Conservation (phyloP, 331 rosid species). For the Prunus yedoensis region DNA sequence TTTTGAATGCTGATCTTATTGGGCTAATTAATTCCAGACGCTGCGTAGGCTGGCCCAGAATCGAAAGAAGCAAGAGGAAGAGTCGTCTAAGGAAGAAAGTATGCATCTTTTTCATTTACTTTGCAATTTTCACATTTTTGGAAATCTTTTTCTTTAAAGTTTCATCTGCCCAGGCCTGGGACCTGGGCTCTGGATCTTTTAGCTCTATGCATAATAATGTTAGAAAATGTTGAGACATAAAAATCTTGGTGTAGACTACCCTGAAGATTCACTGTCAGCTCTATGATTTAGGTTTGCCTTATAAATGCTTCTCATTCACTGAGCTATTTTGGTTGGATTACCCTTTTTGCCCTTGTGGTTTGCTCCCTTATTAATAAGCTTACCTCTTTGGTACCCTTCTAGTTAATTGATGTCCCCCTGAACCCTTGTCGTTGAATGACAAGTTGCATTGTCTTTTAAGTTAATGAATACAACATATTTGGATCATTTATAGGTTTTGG, state of each 20-base stretch:
- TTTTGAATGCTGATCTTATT: not conserved
- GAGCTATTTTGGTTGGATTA: not conserved
- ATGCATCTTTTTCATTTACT: not conserved
- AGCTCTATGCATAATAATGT: not conserved
- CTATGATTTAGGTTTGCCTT: constrained; percentile 3
- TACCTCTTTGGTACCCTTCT: not conserved
- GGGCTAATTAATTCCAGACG: constrained; percentile 31
- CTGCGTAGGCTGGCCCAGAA: constrained; percentile 77
- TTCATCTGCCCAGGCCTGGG: not conserved
- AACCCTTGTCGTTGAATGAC: not conserved
- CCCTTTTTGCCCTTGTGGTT: not conserved
- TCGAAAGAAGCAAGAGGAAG: constrained; percentile 79
- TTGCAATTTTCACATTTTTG: not conserved
- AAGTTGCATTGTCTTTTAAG: constrained; percentile 1
- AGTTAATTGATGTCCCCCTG: not conserved
- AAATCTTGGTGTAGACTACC: not conserved
- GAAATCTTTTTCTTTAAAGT: not conserved
- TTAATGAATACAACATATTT: constrained; percentile 37
- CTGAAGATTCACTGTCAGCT: not conserved
- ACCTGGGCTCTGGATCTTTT: not conserved
- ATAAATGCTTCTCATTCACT: constrained; percentile 4
- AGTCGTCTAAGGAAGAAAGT: constrained; percentile 86
- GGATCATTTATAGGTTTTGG: constrained; percentile 50
- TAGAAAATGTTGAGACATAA: not conserved
- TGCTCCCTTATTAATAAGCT: not conserved